Evolutionary conservation across 169 alveolate genomes (phyloP), one percentile per base, ranked within the genome.

Genomic region (Theileria equi): DNA sequence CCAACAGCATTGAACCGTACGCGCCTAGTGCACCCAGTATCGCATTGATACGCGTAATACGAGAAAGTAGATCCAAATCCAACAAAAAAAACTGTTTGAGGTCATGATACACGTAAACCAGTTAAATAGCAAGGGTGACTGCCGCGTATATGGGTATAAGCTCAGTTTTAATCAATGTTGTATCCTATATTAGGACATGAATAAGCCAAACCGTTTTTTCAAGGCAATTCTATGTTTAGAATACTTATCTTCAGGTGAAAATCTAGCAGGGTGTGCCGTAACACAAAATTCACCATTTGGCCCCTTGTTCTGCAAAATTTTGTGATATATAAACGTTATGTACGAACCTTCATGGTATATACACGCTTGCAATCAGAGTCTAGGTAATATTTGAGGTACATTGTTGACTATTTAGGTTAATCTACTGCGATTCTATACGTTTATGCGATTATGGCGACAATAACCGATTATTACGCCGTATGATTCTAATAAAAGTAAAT

Each of bases 261-360:
- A 89, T 54, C 88, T 76, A 3, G 94, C 94, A 7, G 94, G 94
- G 43, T 89, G 94, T 1, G 94, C 94, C n/a, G 93, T 74, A 48
- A 71, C 67, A 19, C 93, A 86, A 41, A 69, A 58, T 57, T 80
- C 82, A 11, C 91, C 89, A 40, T 77, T 82, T 1, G 94, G 94
- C 23, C 90, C 91, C 19, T 52, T 55, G 70, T 52, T 59, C 85
- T 76, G 58, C 38, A 19, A 52, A 19, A 47, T 45, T 1, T 13
- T 60, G 28, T 31, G 68, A 10, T 4, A 17, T n/a, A 8, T 36
- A 23, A 28, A 19, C 44, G 4, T 36, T 41, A 7, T 40, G 29
- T 6, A 52, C 63, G n/a, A 58, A 84, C 91, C 59, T 59, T 43
- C 44, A 84, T 35, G 10, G 91, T 84, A 64, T 84, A 84, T 26